Base-by-base conservation (phyloP, 352 stramenopile genomes). In the Globisporangium mamillatum region DNA sequence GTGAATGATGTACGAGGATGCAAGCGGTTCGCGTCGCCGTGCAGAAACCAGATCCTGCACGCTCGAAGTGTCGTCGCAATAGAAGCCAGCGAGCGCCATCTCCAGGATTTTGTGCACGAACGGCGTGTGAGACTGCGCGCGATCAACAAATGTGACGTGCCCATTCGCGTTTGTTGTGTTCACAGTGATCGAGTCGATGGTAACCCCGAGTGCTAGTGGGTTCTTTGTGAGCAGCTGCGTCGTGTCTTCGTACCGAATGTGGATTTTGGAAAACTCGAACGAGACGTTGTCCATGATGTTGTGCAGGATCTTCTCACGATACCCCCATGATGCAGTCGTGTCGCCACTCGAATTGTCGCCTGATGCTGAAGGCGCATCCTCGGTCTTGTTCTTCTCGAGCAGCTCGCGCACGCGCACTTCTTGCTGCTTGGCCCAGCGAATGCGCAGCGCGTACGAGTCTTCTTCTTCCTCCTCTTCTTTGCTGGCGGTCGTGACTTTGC, bases 281-380 rank as follows among this genome's bases (percentile, higher is more conserved):
- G 80, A 86, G 1, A 94, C 81, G 56, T 95, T 95, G 67, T 95
- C 85, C 9, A 94, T 61, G 54, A 95, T 90, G 18, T 88, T 92
- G 71, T 91, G 87, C 18, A 93, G 52, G 22, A 95, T 94, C 60
- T 92, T 90, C 38, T 94, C 86, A 18, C 85, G 81, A 53, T 90
- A 93, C 12, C 86, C 84, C 84, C 86, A 94, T 0, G 75, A 76
- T 0, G 81, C 80, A 2, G 82, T 90, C 20, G 77, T 76, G 55
- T 91, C 86, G 4, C 73, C 38, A 70, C 73, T 20, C 16, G 60
- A 25, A 48, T 50, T 46, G 32, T 59, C 24, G 22, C 25, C 62
- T 12, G 58, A 64, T 20, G 61, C 70, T 8, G 63, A 61, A 14
- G 79, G 63, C 0, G 67, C 74, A n/a, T 77, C 70, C 50, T 94